phyloP scores from a whole-genome alignment of 2,329 filamentous ascomycete species.

The Huntiella abstrusa region DNA sequence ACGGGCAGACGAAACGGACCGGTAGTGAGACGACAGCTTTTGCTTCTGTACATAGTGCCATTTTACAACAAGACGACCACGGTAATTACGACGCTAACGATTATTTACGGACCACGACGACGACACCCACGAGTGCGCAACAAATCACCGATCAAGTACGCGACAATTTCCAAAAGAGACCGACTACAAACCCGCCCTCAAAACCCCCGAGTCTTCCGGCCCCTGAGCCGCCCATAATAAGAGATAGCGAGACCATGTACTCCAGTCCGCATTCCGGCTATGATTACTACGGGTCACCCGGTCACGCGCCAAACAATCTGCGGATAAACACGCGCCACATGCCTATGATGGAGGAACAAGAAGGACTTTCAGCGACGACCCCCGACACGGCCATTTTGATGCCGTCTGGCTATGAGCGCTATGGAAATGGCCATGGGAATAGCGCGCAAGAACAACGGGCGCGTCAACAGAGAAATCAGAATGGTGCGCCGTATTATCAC shows the following conservation, averaged over 20 bases:
- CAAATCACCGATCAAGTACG: too few relatives aligned
- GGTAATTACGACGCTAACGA: too few relatives aligned
- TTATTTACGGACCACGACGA: too few relatives aligned
- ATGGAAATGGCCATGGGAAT: background rate
- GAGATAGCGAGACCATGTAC: conserved; percentile 5
- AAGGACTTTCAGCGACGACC: conserved; percentile 6
- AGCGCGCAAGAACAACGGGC: background rate
- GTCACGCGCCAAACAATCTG: conserved; percentile 2
- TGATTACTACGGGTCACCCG: conserved; percentile 7
- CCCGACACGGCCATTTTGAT: conserved; percentile 11
- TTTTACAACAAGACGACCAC: too few relatives aligned
- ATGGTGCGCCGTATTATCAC: background rate
- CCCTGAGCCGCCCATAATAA: background rate
- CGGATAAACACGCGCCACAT: conserved; percentile 10
- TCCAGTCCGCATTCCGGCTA: conserved; percentile 7
- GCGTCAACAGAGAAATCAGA: background rate
- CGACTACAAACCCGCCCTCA: background rate
- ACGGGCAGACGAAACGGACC: too few relatives aligned
- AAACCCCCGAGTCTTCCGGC: background rate
- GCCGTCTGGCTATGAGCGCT: conserved; percentile 10
- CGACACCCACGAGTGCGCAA: too few relatives aligned
- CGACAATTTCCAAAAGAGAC: background rate
- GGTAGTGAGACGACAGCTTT: too few relatives aligned
- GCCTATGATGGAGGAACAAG: conserved; percentile 4
- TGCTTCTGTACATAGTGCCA: too few relatives aligned